phyloP scores from a whole-genome alignment of 1,139 yeast species.

The Candida neerlandica region DNA sequence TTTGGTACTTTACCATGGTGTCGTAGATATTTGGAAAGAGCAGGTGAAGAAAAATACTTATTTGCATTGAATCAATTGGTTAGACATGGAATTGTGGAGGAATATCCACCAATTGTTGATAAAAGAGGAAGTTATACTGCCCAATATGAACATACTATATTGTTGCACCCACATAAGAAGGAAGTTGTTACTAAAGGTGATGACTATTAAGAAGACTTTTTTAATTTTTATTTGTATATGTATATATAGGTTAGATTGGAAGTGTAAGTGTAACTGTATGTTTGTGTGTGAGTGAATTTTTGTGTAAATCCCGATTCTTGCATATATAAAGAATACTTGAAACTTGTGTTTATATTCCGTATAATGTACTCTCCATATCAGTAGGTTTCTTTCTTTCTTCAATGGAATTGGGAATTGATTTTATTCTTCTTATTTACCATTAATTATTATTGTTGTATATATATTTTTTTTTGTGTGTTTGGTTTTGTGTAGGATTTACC shows the following conservation, averaged over 20 bases:
- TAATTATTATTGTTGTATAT: not conserved
- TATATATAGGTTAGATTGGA: not conserved
- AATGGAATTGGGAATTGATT: no score
- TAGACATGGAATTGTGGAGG: conserved; percentile 83
- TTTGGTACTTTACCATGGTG: conserved; percentile 98
- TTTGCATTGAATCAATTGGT: conserved; percentile 88
- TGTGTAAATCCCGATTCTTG: not conserved
- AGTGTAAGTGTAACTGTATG: not conserved
- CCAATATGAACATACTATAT: conserved; percentile 91
- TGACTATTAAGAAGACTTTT: conserved; percentile 70
- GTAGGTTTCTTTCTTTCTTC: no score
- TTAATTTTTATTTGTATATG: not conserved
- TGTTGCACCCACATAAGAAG: conserved; percentile 87
- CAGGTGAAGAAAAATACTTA: conserved; percentile 90
- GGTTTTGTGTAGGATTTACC: not conserved
- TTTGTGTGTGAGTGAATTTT: not conserved
- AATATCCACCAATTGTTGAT: conserved; percentile 96
- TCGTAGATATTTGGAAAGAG: conserved; percentile 86
- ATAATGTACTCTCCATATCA: no score
- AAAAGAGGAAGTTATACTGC: conserved; percentile 88
- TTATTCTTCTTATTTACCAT: not conserved
- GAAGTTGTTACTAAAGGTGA: conserved; percentile 96
- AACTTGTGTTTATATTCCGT: not conserved
- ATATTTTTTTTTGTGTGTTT: not conserved
- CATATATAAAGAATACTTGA: not conserved